phyloP scores from a whole-genome alignment of 2,329 filamentous ascomycete genomes.

The Pseudogymnoascus pannorum region DNA sequence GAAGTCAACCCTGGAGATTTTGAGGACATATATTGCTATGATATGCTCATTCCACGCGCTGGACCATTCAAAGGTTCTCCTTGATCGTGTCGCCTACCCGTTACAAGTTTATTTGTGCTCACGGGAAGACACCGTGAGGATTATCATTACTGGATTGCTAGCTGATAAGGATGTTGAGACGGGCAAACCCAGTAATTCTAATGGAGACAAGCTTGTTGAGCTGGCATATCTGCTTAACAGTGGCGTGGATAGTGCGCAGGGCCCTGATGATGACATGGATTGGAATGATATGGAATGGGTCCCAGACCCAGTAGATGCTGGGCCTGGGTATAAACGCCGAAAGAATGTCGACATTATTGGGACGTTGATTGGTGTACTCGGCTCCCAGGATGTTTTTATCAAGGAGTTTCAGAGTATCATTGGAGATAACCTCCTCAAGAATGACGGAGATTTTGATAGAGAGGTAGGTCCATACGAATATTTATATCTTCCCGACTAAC shows the following conservation, averaged over 20 bases:
- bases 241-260: constrained; percentile 38
- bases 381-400: constrained; percentile 85
- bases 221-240: constrained; percentile 54
- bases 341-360: constrained; percentile 88
- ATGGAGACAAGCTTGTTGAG: constrained; percentile 52
- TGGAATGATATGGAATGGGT: constrained; percentile 93
- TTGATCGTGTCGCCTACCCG: constrained; percentile 66
- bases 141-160: constrained; percentile 68
- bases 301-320: constrained; percentile 87
- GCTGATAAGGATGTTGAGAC: constrained; percentile 47
- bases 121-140: constrained; percentile 68
- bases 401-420: constrained; percentile 87
- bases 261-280: constrained; percentile 62
- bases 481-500: constrained; percentile 11
- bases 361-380: constrained; percentile 79
- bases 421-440: constrained; percentile 68
- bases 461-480: constrained; percentile 37
- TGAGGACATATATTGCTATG: constrained; percentile 72
- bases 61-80: constrained; percentile 68
- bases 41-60: constrained; percentile 70
- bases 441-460: constrained; percentile 64
- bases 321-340: constrained; percentile 82
- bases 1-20: constrained; percentile 65
- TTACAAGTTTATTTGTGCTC: constrained; percentile 71
- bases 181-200: constrained; percentile 28